A percentile compares a stretch with the other conserved stretches of the same genome.
These are phyloP conservation scores for Fusarium lyarnte DNA, from an alignment of 2,329 filamentous ascomycete species.

Conservation along the genomic window DNA sequence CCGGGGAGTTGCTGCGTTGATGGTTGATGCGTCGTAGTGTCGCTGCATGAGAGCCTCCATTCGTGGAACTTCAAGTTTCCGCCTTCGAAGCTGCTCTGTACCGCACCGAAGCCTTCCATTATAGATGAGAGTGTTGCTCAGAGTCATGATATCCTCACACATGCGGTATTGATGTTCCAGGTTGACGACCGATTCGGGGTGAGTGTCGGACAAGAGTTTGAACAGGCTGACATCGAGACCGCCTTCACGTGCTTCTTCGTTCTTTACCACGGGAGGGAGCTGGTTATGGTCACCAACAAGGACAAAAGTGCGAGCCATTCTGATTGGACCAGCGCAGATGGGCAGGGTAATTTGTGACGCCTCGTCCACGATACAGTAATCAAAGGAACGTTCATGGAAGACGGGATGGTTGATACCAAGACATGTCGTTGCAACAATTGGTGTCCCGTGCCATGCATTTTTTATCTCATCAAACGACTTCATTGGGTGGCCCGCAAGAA, in stretches of 20 bases:
- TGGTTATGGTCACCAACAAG: slow-evolving; percentile 98
- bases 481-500: slow-evolving; percentile 78
- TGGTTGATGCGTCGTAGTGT: slow-evolving; percentile 64
- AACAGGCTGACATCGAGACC: slow-evolving; percentile 94
- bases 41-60: slow-evolving; percentile 67
- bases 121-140: slow-evolving; percentile 95
- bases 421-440: slow-evolving; percentile 94
- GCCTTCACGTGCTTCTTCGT: slow-evolving; percentile 84
- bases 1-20: slow-evolving; percentile 53
- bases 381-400: slow-evolving; percentile 89
- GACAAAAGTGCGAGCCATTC: slow-evolving; percentile 92
- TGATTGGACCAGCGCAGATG: slow-evolving; percentile 91
- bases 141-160: slow-evolving; percentile 95
- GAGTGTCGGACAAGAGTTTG: slow-evolving; percentile 88
- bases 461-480: slow-evolving; percentile 84
- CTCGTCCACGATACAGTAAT: slow-evolving; percentile 98
- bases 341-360: slow-evolving; percentile 97
- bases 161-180: slow-evolving; percentile 98
- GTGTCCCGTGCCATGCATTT: slow-evolving; percentile 83
- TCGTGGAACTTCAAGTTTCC: slow-evolving; percentile 74
- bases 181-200: slow-evolving; percentile 88
- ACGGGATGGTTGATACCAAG: slow-evolving; percentile 89
- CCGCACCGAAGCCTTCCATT: slow-evolving; percentile 90
- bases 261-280: slow-evolving; percentile 91
- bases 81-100: slow-evolving; percentile 75